Percentiles rank a stretch among this genome's conserved stretches.
Evolutionary conservation across 2,329 filamentous ascomycete species (phyloP).

Genomic region (Chaetomium olivaceum): DNA sequence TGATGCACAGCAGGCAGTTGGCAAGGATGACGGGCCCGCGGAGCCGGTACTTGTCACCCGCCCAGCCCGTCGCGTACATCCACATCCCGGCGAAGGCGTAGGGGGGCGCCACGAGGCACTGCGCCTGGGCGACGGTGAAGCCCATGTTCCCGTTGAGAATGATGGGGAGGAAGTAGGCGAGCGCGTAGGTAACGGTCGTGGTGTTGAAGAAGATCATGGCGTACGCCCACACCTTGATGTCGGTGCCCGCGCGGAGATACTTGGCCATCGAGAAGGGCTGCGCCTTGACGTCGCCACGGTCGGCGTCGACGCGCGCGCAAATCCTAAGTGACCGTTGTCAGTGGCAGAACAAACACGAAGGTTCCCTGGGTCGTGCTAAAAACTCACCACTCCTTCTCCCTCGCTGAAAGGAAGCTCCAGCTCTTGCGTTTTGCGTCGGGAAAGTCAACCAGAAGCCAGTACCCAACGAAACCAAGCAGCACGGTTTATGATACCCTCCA

Average conservation of each 20-base stretch:
- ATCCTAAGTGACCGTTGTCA: conserved; percentile 35
- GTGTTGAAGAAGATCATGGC: conserved; percentile 63
- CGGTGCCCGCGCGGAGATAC: conserved; percentile 50
- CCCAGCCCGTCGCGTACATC: conserved; percentile 61
- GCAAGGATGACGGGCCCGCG: conserved; percentile 66
- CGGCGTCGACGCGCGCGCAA: conserved; percentile 54
- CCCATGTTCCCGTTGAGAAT: conserved; percentile 66
- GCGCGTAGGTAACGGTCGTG: conserved; percentile 71
- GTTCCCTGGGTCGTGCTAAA: background rate
- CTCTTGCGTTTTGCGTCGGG: conserved; percentile 56
- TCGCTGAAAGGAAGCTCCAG: conserved; percentile 54
- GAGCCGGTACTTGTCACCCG: conserved; percentile 66
- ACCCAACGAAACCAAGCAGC: conserved; percentile 50
- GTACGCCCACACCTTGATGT: conserved; percentile 64
- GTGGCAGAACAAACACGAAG: background rate
- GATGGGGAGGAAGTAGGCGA: conserved; percentile 78
- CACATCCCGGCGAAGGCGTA: conserved; percentile 65
- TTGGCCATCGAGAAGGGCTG: conserved; percentile 52
- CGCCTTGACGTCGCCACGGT: conserved; percentile 58
- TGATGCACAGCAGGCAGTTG: conserved; percentile 66
- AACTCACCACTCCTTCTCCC: conserved; percentile 49
- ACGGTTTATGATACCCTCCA: conserved; percentile 59
- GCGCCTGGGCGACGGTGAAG: conserved; percentile 62
- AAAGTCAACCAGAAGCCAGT: conserved; percentile 64
- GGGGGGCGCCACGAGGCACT: conserved; percentile 71